Base-by-base conservation (phyloP, 2,329 filamentous ascomycete genomes). In the Gnomoniopsis sp. region DNA sequence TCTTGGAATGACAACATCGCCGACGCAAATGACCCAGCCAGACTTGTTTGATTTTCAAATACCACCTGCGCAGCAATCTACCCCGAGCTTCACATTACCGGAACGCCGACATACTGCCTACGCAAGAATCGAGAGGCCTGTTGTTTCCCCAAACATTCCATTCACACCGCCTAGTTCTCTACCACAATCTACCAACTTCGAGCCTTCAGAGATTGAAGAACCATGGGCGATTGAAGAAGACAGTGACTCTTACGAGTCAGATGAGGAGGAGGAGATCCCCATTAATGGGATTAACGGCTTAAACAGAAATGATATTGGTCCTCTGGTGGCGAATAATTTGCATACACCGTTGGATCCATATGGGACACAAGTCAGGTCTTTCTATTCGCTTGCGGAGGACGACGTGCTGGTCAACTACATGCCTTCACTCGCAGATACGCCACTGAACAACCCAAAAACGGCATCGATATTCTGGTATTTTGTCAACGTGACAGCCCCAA, bases 381-480 rank as follows among this genome's bases (percentile, higher is more conserved):
- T 84, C 64, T 77, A 78, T 3, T 72, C 75, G 3, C 77, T 79
- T 65, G 76, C 75, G 1, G 71, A 78, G 17, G 77, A 78, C 38
- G 74, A 80, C 56, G 76, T 80, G 34, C 77, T 92, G 49, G 80
- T 85, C 15, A 85, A 82, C 2, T 92, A 93, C 65, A 79, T 81
- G 44, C 88, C 88, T 6, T 84, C 85, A 1, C 81, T 85, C 3
- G 75, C 80, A 22, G 84, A 84, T 34, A 88, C 88, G 43, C 93
- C 95, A 34, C 76, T 97, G 30, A 90, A 87, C 65, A 91, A 97
- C 64, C 83, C 86, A 2, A 87, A 88, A 63, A 93, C 91, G 12
- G 88, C 91, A 15, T 83, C 88, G 33, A 87, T 96, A 7, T 98
- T 98, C 71, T 88, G 88, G 71, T 92, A 98, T 72, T 98, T 97